A percentile compares a stretch with the other conserved stretches of the same genome.
These are phyloP conservation scores for Pestalotiopsis sp. DNA, from an alignment of 2,329 filamentous ascomycete species.

Conservation along the genomic window DNA sequence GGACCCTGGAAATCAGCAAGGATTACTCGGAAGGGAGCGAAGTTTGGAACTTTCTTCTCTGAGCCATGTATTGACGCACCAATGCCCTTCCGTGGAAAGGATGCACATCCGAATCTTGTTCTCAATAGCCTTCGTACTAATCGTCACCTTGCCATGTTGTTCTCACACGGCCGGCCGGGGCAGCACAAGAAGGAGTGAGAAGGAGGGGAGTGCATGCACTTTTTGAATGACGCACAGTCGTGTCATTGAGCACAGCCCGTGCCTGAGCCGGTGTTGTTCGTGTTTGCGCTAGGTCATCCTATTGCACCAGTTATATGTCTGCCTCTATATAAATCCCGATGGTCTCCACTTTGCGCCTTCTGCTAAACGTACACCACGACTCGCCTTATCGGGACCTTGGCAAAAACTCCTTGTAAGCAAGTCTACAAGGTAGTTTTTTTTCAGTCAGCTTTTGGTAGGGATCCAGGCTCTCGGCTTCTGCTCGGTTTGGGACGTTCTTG, in stretches of 20 bases:
- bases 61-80: not conserved
- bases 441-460: not conserved
- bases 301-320: not conserved
- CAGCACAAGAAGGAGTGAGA: not conserved
- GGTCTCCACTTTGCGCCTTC: not conserved
- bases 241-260: not conserved
- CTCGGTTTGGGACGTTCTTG: not conserved
- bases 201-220: not conserved
- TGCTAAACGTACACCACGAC: not conserved
- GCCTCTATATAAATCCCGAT: not conserved
- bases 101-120: not conserved
- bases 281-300: not conserved
- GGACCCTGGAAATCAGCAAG: not conserved
- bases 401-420: not conserved
- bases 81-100: not conserved
- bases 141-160: not conserved
- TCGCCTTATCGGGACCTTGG: not conserved
- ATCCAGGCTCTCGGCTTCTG: not conserved
- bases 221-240: not conserved
- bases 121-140: not conserved
- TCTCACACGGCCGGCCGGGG: not conserved
- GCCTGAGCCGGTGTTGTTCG: not conserved
- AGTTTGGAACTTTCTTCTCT: not conserved
- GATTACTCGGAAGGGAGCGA: not conserved
- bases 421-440: not conserved